Percentiles rank a stretch among this genome's conserved stretches.
phyloP scores from a whole-genome alignment of 176 grass and related monocot species.

The Elaeis guineensis region DNA sequence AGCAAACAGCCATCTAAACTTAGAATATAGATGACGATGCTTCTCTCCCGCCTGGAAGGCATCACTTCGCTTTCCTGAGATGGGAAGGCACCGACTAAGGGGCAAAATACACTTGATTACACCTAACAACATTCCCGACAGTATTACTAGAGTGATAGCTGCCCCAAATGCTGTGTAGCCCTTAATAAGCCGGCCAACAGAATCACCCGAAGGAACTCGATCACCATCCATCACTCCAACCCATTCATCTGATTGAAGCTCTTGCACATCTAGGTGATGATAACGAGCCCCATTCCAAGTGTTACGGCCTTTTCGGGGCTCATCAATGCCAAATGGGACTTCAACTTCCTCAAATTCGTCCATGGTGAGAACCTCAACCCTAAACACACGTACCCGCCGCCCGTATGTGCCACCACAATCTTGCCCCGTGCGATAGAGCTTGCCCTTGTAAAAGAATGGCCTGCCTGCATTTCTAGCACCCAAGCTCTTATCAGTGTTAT shows the following conservation, averaged over 20 bases:
- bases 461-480: slow-evolving; percentile 74
- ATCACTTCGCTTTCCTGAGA: slow-evolving; percentile 46
- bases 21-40: slow-evolving; percentile 28
- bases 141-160: slow-evolving; percentile 38
- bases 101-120: slow-evolving; percentile 52
- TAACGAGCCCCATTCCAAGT: slow-evolving; percentile 75
- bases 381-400: slow-evolving; percentile 38
- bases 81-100: slow-evolving; percentile 39
- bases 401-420: slow-evolving; percentile 30
- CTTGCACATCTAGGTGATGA: slow-evolving; percentile 81
- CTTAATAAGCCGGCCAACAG: slow-evolving; percentile 22
- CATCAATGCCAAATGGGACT: slow-evolving; percentile 51
- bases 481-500: slow-evolving; percentile 22
- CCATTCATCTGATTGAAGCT: slow-evolving; percentile 58
- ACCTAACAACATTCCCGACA: slow-evolving; percentile 46
- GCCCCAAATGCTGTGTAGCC: slow-evolving; percentile 54
- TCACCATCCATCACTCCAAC: slow-evolving; percentile 89
- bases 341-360: slow-evolving; percentile 60
- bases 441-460: slow-evolving; percentile 60
- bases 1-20: slow-evolving; percentile 31
- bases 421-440: slow-evolving; percentile 69
- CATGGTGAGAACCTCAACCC: slow-evolving; percentile 54
- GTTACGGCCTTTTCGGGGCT: slow-evolving; percentile 42
- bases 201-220: slow-evolving; percentile 47
- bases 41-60: slow-evolving; percentile 12